Conservation (phyloP, 2,329 filamentous ascomycete genomes). For the Macroventuria anomochaeta region DNA sequence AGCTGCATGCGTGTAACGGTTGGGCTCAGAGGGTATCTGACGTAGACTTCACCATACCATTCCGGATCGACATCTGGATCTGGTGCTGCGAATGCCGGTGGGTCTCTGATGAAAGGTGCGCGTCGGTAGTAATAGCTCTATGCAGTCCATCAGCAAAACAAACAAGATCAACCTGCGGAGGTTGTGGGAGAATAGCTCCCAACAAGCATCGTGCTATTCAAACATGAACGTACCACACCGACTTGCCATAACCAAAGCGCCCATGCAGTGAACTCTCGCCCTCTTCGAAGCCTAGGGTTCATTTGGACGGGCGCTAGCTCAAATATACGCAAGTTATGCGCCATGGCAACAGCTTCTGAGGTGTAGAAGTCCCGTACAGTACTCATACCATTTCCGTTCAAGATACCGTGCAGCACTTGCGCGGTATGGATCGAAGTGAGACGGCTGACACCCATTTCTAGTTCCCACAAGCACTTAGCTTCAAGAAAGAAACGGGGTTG, state of each 20-base stretch:
- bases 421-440: constrained; percentile 27
- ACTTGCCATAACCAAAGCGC: constrained; percentile 16
- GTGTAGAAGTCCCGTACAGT: constrained; percentile 19
- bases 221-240: neutral
- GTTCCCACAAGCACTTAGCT: constrained; percentile 31
- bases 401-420: constrained; percentile 5
- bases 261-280: constrained; percentile 21
- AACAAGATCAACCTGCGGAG: neutral
- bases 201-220: neutral
- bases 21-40: constrained; percentile 8
- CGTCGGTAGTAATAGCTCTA: constrained; percentile 17
- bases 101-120: constrained; percentile 10
- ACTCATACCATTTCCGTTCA: constrained; percentile 15
- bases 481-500: constrained; percentile 28
- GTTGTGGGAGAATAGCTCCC: neutral
- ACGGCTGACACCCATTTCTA: constrained; percentile 16
- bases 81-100: constrained; percentile 13
- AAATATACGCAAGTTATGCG: constrained; percentile 22
- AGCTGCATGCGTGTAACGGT: constrained; percentile 7
- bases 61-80: constrained; percentile 17
- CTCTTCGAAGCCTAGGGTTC: neutral
- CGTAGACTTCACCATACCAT: constrained; percentile 28
- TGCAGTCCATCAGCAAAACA: neutral
- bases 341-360: constrained; percentile 20
- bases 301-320: neutral